A percentile compares a stretch with the other conserved stretches of the same genome.
Conservation (phyloP, 345 rosid genomes). For the Fremontodendron californicum region DNA sequence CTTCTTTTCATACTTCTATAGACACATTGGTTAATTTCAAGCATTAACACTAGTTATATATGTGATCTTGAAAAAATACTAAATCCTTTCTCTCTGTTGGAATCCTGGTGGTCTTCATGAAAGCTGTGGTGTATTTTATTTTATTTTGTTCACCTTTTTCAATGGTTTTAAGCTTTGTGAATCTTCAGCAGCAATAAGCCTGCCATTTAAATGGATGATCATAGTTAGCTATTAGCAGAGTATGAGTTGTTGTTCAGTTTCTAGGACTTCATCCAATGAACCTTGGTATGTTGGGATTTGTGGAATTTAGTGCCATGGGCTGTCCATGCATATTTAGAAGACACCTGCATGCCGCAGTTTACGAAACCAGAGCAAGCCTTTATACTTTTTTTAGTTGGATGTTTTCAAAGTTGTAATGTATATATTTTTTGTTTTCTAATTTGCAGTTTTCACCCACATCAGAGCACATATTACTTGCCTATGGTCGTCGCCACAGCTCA, state of each 20-base stretch:
- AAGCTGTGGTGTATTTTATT: neutral
- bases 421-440: neutral
- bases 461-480: slow-evolving; percentile 59
- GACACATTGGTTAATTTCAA: too few relatives aligned
- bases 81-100: neutral
- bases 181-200: neutral
- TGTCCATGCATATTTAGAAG: neutral
- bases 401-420: neutral
- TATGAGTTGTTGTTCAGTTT: neutral
- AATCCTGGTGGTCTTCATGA: neutral
- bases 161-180: neutral
- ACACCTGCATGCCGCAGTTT: neutral
- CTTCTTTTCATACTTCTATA: neutral
- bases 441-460: slow-evolving; percentile 64
- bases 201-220: neutral
- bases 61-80: neutral
- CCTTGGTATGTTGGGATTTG: neutral
- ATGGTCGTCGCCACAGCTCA: slow-evolving; percentile 64
- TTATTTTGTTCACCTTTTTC: neutral
- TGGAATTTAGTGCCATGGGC: neutral
- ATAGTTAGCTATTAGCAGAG: neutral
- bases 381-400: too few relatives aligned
- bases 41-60: neutral
- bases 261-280: neutral
- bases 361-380: neutral